These are phyloP conservation scores for Mortierella hygrophila DNA, from an alignment of 192 early-diverging fungal genomes.

Conservation along the genomic window DNA sequence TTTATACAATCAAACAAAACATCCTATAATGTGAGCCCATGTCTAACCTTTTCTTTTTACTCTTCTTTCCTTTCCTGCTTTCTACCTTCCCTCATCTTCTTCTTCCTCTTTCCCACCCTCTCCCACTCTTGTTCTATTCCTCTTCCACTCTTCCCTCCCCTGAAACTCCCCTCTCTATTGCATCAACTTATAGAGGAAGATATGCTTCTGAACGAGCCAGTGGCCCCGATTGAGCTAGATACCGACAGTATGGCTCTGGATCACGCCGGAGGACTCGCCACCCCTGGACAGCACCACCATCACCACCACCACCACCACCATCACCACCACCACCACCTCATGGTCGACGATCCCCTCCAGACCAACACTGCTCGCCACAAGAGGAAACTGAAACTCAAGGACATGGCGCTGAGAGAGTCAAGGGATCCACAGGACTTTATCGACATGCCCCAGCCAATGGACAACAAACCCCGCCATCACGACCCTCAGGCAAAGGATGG, in stretches of 20 bases:
- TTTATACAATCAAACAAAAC: neutral
- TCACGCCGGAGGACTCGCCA: neutral
- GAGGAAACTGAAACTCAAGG: conserved; percentile 51
- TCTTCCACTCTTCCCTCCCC: neutral
- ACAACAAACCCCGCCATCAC: conserved; percentile 31
- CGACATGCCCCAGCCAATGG: conserved; percentile 18
- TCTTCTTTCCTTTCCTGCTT: neutral
- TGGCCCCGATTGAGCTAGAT: conserved; percentile 21
- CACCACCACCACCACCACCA: conserved; percentile 52
- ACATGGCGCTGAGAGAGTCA: conserved; percentile 49
- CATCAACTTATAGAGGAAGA: conserved; percentile 35
- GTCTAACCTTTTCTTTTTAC: conserved; percentile 4
- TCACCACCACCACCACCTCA: conserved; percentile 39
- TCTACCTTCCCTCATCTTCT: neutral
- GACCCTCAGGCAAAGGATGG: conserved; percentile 4
- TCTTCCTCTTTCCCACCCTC: neutral
- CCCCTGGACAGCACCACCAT: conserved; percentile 6
- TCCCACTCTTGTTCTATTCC: neutral
- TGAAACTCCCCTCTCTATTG: neutral
- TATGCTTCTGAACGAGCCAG: conserved; percentile 46
- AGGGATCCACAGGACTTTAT: conserved; percentile 38
- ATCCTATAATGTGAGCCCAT: neutral
- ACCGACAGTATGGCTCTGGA: conserved; percentile 27
- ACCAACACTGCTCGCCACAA: conserved; percentile 29
- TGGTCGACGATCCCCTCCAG: neutral